phyloP scores from a whole-genome alignment of 202 grass and related monocot species.

The Cymbopogon flexuosus region DNA sequence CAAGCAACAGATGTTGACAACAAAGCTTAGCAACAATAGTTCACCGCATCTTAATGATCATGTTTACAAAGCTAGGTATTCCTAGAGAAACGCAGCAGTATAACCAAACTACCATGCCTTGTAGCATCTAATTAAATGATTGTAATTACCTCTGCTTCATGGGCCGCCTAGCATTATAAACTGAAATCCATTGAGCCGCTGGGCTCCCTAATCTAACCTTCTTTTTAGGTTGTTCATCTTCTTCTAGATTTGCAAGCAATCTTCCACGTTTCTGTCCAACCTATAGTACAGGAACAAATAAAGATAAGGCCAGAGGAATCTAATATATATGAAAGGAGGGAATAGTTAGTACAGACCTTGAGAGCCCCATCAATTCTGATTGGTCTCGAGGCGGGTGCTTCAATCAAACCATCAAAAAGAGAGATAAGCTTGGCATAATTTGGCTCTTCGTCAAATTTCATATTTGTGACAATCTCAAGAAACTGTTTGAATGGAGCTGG shows the following conservation, averaged over 20 bases:
- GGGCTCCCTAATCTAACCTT: constrained; percentile 85
- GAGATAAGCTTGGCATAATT: constrained; percentile 88
- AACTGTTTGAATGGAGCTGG: constrained; percentile 88
- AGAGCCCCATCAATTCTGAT: constrained; percentile 95
- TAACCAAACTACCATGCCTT: constrained; percentile 14
- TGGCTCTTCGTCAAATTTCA: constrained; percentile 98
- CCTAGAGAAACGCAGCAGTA: background rate
- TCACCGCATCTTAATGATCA: background rate
- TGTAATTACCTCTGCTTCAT: constrained; percentile 89
- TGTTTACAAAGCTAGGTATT: background rate
- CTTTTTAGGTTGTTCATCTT: constrained; percentile 93
- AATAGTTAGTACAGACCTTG: constrained; percentile 47
- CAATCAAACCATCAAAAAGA: constrained; percentile 78
- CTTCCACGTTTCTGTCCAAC: constrained; percentile 96
- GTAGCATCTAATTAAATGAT: constrained; percentile 9
- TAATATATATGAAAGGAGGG: constrained; percentile 19
- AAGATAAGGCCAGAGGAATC: constrained; percentile 12
- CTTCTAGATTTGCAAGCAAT: constrained; percentile 74
- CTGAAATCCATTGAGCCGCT: constrained; percentile 85
- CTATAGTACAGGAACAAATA: constrained; percentile 35
- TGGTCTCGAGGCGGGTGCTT: constrained; percentile 63
- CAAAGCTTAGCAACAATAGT: constrained; percentile 19
- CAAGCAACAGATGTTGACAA: constrained; percentile 20
- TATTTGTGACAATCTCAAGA: constrained; percentile 77
- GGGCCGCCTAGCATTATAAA: constrained; percentile 85